Percentiles rank a stretch among this genome's conserved stretches.
phyloP scores from a whole-genome alignment of 1,139 yeast genomes.

The Saccharomycopsis hybrid region DNA sequence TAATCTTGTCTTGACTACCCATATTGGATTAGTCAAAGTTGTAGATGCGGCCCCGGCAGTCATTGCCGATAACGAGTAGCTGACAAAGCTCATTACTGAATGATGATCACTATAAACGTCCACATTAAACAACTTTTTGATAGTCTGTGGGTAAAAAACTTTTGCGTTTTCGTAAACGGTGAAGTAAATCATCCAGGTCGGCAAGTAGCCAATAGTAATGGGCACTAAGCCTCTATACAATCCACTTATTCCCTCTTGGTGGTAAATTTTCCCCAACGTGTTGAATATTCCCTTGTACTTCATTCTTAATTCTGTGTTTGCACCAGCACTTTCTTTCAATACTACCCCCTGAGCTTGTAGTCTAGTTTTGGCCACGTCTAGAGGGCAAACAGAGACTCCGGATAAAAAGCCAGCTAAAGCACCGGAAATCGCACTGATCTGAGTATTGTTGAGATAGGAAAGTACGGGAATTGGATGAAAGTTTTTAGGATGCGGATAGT shows the following conservation, averaged over 20 bases:
- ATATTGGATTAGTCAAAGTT: conserved; percentile 86
- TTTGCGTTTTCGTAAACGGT: conserved; percentile 82
- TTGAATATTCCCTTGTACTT: conserved; percentile 53
- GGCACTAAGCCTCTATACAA: conserved; percentile 89
- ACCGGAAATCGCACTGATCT: conserved; percentile 66
- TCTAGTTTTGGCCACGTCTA: conserved; percentile 90
- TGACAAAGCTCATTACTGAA: conserved; percentile 31
- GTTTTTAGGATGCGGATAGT: conserved; percentile 1
- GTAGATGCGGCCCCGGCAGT: conserved; percentile 88
- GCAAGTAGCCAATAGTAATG: conserved; percentile 85
- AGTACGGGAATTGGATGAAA: conserved; percentile 12
- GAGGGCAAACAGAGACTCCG: conserved; percentile 87
- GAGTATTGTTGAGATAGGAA: conserved; percentile 29
- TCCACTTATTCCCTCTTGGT: conserved; percentile 78
- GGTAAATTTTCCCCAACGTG: conserved; percentile 55
- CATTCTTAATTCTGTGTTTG: conserved; percentile 17
- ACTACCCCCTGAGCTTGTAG: conserved; percentile 84
- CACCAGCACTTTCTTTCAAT: conserved; percentile 8
- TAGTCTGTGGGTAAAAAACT: conserved; percentile 35
- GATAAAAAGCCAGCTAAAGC: conserved; percentile 89
- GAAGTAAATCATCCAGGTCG: conserved; percentile 97
- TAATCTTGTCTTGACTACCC: conserved; percentile 93
- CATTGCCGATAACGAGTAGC: conserved; percentile 75
- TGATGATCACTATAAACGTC: conserved; percentile 33
- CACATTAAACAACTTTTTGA: conserved; percentile 26